These are phyloP conservation scores for Ramaria sp. DNA, from an alignment of 768 basidiomycete species.

Conservation along the genomic window DNA sequence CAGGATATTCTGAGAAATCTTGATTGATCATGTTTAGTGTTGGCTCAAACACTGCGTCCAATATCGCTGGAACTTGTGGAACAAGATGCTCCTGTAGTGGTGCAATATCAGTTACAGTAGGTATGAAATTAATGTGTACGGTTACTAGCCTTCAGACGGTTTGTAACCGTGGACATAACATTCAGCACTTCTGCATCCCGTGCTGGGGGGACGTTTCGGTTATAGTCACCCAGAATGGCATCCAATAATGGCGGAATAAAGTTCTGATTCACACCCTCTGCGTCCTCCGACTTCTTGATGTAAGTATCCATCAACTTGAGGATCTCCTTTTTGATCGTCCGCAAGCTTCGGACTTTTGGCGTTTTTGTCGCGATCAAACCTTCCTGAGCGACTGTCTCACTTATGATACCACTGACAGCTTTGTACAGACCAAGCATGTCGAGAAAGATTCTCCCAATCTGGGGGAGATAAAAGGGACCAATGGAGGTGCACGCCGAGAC, in stretches of 20 bases:
- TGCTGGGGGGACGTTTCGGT: slow-evolving; percentile 34
- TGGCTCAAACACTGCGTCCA: slow-evolving; percentile 37
- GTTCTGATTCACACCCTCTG: slow-evolving; percentile 31
- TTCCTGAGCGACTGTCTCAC: slow-evolving; percentile 30
- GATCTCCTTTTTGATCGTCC: slow-evolving; percentile 43
- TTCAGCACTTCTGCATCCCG: slow-evolving; percentile 39
- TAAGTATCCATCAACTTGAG: slow-evolving; percentile 38
- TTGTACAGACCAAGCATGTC: slow-evolving; percentile 40
- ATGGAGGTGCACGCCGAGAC: slow-evolving; percentile 37
- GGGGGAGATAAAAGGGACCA: slow-evolving; percentile 37
- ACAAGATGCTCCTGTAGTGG: slow-evolving; percentile 25
- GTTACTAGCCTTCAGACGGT: slow-evolving; percentile 28
- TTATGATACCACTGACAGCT: slow-evolving; percentile 35
- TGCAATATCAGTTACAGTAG: neutral
- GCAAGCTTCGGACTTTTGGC: slow-evolving; percentile 32
- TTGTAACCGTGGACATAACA: slow-evolving; percentile 36
- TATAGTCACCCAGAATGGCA: slow-evolving; percentile 37
- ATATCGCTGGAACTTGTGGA: slow-evolving; percentile 33
- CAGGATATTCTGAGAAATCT: slow-evolving; percentile 39
- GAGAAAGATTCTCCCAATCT: slow-evolving; percentile 35
- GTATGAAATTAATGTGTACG: neutral
- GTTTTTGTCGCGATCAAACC: slow-evolving; percentile 35
- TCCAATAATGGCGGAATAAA: slow-evolving; percentile 37
- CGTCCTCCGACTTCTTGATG: slow-evolving; percentile 35
- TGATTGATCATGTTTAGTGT: slow-evolving; percentile 40